Evolutionary conservation across 2,329 filamentous ascomycete genomes (phyloP), one percentile per base, ranked within the genome.

Genomic region (Epichloe bromicola): DNA sequence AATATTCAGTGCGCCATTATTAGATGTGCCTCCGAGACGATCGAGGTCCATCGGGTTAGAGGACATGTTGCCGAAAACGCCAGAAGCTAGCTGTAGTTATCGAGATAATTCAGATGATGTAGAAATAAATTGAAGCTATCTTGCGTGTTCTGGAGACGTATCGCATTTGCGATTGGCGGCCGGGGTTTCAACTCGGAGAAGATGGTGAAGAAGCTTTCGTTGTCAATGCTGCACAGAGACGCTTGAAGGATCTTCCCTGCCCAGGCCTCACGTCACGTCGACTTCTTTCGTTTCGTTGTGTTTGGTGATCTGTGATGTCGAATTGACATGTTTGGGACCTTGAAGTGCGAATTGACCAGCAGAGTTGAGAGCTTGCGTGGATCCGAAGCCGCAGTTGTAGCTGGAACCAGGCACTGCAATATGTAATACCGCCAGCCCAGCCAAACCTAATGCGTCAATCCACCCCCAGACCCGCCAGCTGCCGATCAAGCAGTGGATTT

Each of bases 1-100:
- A 48, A 78, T 76, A 54, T 75, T 75, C 41, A 78, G 67, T 1
- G 72, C 68, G 56, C 69, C 70, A 47, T 69, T 71, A 20, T 66
- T 61, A n/a, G 67, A 62, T 12, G 69, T 65, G 19, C 67, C 66
- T 33, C 68, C 67, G 30, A 66, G 64, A 26, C 66, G 65, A 55
- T 81, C 78, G 37, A 80, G 57, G 48, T 81, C 77, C 78, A 81
- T 81, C 10, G 74, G 74, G 26, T 71, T 77, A 23, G 74, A 74
- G 44, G 74, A 65, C 75, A 79, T 79, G 38, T 4, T 39, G 17
- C 39, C 23, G 14, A 37, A 17, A 30, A 7, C 19, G 11, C 26
- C 8, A 23, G 19, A 17, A 23, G 45, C 34, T n/a, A 46, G 14
- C 45, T 38, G 23, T 19, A 7, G 17, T 14, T 12, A 23, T n/a